phyloP scores from a whole-genome alignment of 2,329 filamentous ascomycete species.

The Aspergillus fischeri region DNA sequence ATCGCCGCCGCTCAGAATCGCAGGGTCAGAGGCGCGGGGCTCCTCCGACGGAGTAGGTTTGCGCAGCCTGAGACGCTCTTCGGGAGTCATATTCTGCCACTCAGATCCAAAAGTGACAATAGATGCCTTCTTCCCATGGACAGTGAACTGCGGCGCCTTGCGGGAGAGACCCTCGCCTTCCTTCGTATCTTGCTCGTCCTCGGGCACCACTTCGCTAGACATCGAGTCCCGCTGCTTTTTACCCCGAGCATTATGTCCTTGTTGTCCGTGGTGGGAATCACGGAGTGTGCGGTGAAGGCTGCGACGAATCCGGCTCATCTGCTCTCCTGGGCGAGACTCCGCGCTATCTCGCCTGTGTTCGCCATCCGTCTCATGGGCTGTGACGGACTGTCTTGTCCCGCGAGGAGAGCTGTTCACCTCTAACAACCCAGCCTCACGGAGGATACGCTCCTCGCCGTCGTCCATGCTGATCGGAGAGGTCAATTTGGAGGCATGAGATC shows the following conservation, averaged over 20 bases:
- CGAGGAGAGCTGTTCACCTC: slow-evolving; percentile 45
- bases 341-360: slow-evolving; percentile 38
- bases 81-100: slow-evolving; percentile 70
- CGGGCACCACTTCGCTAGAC: slow-evolving; percentile 53
- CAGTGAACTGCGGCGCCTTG: slow-evolving; percentile 82
- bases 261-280: slow-evolving; percentile 63
- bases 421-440: slow-evolving; percentile 65
- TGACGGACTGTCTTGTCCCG: slow-evolving; percentile 37
- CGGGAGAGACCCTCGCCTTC: slow-evolving; percentile 69
- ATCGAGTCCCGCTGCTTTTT: slow-evolving; percentile 72
- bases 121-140: slow-evolving; percentile 96
- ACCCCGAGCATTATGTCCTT: slow-evolving; percentile 62
- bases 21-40: slow-evolving; percentile 31
- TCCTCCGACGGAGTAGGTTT: slow-evolving; percentile 45
- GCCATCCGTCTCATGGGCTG: slow-evolving; percentile 41
- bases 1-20: slow-evolving; percentile 22
- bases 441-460: slow-evolving; percentile 62
- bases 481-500: slow-evolving; percentile 31
- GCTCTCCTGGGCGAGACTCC: slow-evolving; percentile 43
- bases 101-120: slow-evolving; percentile 96
- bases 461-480: slow-evolving; percentile 48
- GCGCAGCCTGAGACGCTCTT: slow-evolving; percentile 66
- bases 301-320: slow-evolving; percentile 67
- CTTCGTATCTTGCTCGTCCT: slow-evolving; percentile 43
- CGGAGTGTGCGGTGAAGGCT: slow-evolving; percentile 87